Percentiles rank a stretch among this genome's conserved stretches.
phyloP scores from a whole-genome alignment of 208 protist species.

The Plasmodiophora brassicae region DNA sequence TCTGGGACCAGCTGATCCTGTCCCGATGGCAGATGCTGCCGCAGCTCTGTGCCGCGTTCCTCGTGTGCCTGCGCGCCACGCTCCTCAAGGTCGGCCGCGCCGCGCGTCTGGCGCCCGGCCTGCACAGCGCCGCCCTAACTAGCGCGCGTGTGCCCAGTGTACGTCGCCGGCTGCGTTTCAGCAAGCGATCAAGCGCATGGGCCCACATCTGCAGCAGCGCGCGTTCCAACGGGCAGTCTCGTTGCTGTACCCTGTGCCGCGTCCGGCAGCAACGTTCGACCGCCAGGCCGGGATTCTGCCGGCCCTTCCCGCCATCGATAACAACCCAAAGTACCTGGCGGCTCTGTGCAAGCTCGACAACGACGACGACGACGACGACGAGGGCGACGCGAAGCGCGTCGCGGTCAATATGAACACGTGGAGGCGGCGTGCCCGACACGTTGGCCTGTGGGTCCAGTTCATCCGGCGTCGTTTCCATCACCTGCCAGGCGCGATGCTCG shows the following conservation, averaged over 20 bases:
- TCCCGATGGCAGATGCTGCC: background rate
- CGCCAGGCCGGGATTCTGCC: background rate
- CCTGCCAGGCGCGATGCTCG: no score
- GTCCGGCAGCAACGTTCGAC: background rate
- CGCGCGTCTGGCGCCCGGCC: background rate
- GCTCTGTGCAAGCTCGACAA: background rate
- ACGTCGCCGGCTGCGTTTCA: background rate
- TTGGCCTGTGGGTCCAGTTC: background rate
- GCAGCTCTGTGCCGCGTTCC: background rate
- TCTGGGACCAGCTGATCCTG: constrained; percentile 23
- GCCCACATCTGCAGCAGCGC: background rate
- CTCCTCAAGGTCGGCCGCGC: background rate
- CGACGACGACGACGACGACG: background rate
- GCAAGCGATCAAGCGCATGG: background rate
- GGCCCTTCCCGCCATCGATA: background rate
- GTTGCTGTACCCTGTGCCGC: background rate
- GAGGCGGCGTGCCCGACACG: background rate
- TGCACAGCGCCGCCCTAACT: background rate
- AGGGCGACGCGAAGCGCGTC: background rate
- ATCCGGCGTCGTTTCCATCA: no score
- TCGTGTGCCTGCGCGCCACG: background rate
- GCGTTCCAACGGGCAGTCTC: background rate
- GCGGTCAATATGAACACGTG: background rate
- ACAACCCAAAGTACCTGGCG: background rate
- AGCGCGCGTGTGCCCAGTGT: no score